phyloP scores from a whole-genome alignment of 2,329 filamentous ascomycete species.

The Acrocalymma vagum region DNA sequence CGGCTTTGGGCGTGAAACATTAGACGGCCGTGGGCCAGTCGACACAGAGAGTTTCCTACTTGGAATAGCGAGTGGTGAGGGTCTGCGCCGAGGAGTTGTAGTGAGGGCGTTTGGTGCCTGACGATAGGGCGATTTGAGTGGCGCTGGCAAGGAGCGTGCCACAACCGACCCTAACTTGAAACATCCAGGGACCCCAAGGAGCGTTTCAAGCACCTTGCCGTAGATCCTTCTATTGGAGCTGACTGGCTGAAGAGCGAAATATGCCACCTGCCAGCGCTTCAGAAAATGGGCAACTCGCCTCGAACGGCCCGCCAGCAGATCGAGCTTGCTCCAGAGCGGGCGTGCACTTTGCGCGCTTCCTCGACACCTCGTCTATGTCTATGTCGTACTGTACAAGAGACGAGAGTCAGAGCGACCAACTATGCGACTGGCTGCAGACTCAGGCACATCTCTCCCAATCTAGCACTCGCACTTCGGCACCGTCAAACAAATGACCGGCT shows the following conservation, averaged over 20 bases:
- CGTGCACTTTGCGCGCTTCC: too few species aligned
- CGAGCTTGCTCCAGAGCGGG: slow-evolving; percentile 15
- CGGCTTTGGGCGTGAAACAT: slow-evolving; percentile 42
- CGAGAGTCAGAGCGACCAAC: too few species aligned
- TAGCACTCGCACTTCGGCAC: slow-evolving; percentile 3
- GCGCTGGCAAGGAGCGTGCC: too few species aligned
- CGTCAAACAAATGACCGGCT: too few species aligned
- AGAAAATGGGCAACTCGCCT: slow-evolving; percentile 27
- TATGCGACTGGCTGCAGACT: too few species aligned
- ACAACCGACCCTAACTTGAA: slow-evolving; percentile 35
- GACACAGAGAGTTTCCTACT: too few species aligned
- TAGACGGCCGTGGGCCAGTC: slow-evolving; percentile 36
- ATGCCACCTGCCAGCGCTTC: slow-evolving; percentile 34
- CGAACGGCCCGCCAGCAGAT: slow-evolving; percentile 36
- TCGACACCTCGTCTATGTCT: too few species aligned
- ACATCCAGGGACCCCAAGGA: slow-evolving; percentile 24
- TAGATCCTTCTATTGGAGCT: slow-evolving; percentile 20
- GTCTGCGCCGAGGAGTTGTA: slow-evolving; percentile 10
- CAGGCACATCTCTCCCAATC: too few species aligned
- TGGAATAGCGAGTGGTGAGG: slow-evolving; percentile 6
- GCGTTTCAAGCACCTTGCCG: slow-evolving; percentile 20
- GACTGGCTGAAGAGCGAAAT: slow-evolving; percentile 29
- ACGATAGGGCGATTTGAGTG: slow-evolving; percentile 24
- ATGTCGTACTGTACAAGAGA: too few species aligned
- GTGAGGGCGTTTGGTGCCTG: slow-evolving; percentile 37